Evolutionary conservation across 2,329 filamentous ascomycete genomes (phyloP), one percentile per base, ranked within the genome.

Genomic region (Calonectria multiphialidica): DNA sequence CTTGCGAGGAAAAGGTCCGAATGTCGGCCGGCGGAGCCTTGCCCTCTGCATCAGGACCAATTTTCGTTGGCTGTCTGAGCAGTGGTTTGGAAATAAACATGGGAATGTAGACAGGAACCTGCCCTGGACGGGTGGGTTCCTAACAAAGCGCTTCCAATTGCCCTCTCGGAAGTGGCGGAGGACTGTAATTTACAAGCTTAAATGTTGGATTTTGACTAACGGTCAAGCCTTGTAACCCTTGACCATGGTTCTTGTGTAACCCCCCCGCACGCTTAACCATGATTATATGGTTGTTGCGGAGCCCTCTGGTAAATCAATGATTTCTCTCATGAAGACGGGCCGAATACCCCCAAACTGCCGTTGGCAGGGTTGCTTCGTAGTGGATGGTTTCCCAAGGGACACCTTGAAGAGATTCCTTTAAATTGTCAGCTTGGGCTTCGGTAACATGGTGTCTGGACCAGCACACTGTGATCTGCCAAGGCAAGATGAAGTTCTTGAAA

Each of bases 201-300:
- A 59, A 59, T 40, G 53, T 59, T 59, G 53, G 33, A n/a, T 59
- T 21, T 59, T 59, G 53, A 37, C 37, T 59, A 59, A 59, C 53
- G 21, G 35, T 25, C 33, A 40, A 33, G 33, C 33, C 53, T 59
- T 40, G 33, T 59, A 23, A 28, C 53, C 28, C 53, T 59, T 59
- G 53, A 59, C 33, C 53, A 59, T 59, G 53, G 33, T 40, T 59
- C 25, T 59, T n/a, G 53, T 59, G 33, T 33, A 23, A 25, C 33
- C 37, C 40, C 53, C 35, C 53, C 53, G 53, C 53, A 59, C 53
- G 53, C 53, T 59, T 59, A 40, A 40, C 53, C 37, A 16, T 16
- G 53, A 59, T 37, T 10, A 59, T 9, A 59, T 59, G 40, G 33
- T 40, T 25, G 33, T 59, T 59, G 53, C 53, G 53, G 53, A 59